phyloP scores from a whole-genome alignment of 345 rosid species.

The Odontarrhena argentea region DNA sequence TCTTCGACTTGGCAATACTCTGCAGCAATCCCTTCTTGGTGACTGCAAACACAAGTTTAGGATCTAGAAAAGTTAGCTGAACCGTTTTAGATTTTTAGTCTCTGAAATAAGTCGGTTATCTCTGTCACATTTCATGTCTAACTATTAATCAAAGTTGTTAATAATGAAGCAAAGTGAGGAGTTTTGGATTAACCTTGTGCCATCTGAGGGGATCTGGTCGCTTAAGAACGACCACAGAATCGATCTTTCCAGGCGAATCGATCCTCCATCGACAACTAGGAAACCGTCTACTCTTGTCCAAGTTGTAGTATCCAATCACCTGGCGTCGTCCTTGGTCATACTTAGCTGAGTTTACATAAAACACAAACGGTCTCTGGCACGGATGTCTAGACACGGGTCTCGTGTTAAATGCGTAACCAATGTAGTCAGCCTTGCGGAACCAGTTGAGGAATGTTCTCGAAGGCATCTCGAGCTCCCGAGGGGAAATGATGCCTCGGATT shows the following conservation, averaged over 20 bases:
- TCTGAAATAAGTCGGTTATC: background rate
- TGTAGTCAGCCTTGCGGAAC: slow-evolving; percentile 73
- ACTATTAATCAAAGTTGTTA: background rate
- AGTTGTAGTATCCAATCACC: slow-evolving; percentile 56
- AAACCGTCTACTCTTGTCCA: slow-evolving; percentile 37
- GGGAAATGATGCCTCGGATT: slow-evolving; percentile 70
- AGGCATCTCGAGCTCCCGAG: slow-evolving; percentile 87
- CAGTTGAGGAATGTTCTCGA: slow-evolving; percentile 83
- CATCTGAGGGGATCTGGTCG: slow-evolving; percentile 67
- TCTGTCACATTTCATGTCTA: background rate
- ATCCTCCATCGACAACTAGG: slow-evolving; percentile 72
- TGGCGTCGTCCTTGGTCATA: slow-evolving; percentile 56
- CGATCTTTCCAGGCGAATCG: slow-evolving; percentile 60
- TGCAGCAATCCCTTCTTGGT: slow-evolving; percentile 83
- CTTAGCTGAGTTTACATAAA: slow-evolving; percentile 56
- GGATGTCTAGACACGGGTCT: slow-evolving; percentile 81
- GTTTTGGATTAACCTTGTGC: slow-evolving; percentile 55
- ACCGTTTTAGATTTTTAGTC: background rate
- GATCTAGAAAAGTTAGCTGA: background rate
- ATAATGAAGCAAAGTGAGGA: background rate
- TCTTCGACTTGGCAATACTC: slow-evolving; percentile 62
- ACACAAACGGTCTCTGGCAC: slow-evolving; percentile 68
- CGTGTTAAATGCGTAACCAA: slow-evolving; percentile 78
- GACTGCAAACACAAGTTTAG: slow-evolving; percentile 49
- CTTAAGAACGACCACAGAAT: slow-evolving; percentile 62